These are phyloP conservation scores for Royoungia palumana DNA, from an alignment of 768 basidiomycete species.

Conservation along the genomic window DNA sequence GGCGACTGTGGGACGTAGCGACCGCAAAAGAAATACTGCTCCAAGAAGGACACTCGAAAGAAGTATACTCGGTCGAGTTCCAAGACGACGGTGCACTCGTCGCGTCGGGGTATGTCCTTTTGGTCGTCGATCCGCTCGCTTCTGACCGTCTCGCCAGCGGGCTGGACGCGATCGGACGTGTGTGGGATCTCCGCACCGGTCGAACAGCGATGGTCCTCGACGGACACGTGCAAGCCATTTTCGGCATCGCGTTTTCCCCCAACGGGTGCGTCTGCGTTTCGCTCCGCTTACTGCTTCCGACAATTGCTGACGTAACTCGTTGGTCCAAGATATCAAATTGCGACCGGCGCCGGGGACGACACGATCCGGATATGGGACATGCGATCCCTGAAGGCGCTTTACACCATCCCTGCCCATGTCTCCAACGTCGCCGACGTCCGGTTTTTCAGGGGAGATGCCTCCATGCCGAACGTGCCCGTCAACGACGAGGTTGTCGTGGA, in stretches of 20 bases:
- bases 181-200: conserved; percentile 96
- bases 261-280: conserved; percentile 68
- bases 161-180: conserved; percentile 92
- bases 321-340: conserved; percentile 82
- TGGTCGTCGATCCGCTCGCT: background rate
- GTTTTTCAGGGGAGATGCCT: conserved; percentile 77
- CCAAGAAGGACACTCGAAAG: conserved; percentile 97
- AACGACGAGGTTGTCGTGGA: conserved; percentile 52
- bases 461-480: conserved; percentile 39
- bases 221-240: conserved; percentile 92
- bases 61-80: conserved; percentile 94
- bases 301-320: conserved; percentile 8
- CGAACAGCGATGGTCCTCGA: conserved; percentile 97
- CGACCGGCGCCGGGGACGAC: conserved; percentile 95
- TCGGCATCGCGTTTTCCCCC: conserved; percentile 88
- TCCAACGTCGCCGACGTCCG: conserved; percentile 94
- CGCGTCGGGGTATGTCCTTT: conserved; percentile 71
- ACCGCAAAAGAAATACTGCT: conserved; percentile 77
- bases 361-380: conserved; percentile 99
- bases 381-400: conserved; percentile 85
- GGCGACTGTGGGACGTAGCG: conserved; percentile 93
- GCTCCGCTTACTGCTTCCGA: too few species aligned
- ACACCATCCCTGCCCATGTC: conserved; percentile 94
- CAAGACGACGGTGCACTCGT: conserved; percentile 92
- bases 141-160: conserved; percentile 50